These are phyloP conservation scores for Pichia manshurica DNA, from an alignment of 805 yeast genomes.

Conservation along the genomic window DNA sequence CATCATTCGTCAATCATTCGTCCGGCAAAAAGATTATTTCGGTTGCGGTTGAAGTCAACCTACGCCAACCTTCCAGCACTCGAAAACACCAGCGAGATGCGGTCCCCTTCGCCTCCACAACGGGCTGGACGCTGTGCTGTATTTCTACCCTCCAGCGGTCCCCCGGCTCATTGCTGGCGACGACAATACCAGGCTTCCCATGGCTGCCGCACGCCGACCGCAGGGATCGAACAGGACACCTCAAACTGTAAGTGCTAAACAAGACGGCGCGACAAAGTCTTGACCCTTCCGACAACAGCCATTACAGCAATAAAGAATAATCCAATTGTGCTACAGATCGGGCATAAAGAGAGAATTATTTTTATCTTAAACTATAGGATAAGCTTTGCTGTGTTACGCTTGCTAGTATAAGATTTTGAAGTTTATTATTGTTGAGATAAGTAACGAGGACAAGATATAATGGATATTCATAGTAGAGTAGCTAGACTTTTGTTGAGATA, in stretches of 20 bases:
- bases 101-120: conserved; percentile 37
- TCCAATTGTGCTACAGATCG: too few relatives aligned
- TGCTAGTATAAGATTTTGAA: too few relatives aligned
- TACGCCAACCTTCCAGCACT: conserved; percentile 17
- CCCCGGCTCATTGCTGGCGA: conserved; percentile 30
- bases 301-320: conserved; percentile 26
- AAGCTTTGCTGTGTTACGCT: too few relatives aligned
- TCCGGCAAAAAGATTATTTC: not conserved
- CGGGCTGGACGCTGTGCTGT: conserved; percentile 40
- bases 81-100: conserved; percentile 32
- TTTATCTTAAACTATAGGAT: too few relatives aligned
- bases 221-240: conserved; percentile 42
- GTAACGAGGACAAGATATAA: too few relatives aligned
- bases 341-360: too few relatives aligned
- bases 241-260: conserved; percentile 24
- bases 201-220: conserved; percentile 29
- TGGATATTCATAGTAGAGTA: too few relatives aligned
- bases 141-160: conserved; percentile 39
- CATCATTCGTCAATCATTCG: not conserved
- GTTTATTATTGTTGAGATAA: too few relatives aligned
- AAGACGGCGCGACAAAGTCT: conserved; percentile 17
- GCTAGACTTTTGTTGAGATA: too few relatives aligned
- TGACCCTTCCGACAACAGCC: conserved; percentile 31
- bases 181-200: conserved; percentile 30
- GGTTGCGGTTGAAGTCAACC: conserved; percentile 22